These are phyloP conservation scores for Ceratobasidium sp. DNA, from an alignment of 1,284 basidiomycete species.

Conservation along the genomic window DNA sequence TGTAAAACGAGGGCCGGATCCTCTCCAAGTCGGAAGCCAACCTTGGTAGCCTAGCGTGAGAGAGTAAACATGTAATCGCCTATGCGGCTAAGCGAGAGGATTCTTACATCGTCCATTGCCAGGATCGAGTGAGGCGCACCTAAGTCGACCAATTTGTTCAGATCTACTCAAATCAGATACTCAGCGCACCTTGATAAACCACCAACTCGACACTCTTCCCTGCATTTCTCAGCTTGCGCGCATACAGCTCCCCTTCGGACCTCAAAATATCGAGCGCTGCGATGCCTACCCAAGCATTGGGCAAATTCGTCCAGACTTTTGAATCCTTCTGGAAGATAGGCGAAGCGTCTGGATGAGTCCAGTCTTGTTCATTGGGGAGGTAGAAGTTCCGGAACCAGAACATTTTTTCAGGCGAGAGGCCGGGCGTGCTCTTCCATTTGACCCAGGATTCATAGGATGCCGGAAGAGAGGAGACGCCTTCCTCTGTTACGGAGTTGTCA, in stretches of 20 bases:
- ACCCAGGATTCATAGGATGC: conserved; percentile 65
- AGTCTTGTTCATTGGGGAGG: conserved; percentile 70
- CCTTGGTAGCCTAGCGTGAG: background rate
- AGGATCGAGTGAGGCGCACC: conserved; percentile 33
- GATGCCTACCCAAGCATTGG: conserved; percentile 74
- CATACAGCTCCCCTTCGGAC: conserved; percentile 76
- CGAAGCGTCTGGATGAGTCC: conserved; percentile 75
- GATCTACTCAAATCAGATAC: background rate
- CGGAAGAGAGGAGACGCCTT: conserved; percentile 28
- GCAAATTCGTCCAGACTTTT: conserved; percentile 63
- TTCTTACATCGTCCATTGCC: conserved; percentile 31
- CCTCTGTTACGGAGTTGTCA: conserved; percentile 67
- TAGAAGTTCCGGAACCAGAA: conserved; percentile 79
- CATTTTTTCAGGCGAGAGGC: conserved; percentile 75
- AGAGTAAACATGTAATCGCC: no score
- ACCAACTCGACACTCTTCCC: conserved; percentile 70
- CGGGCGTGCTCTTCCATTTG: conserved; percentile 70
- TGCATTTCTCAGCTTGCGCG: conserved; percentile 67
- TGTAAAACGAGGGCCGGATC: conserved; percentile 19
- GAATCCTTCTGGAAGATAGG: conserved; percentile 75
- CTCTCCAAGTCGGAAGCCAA: conserved; percentile 38
- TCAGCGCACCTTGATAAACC: conserved; percentile 60
- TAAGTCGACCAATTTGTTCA: background rate
- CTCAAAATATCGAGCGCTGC: conserved; percentile 76
- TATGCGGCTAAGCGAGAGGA: background rate